Evolutionary conservation across 139 green algal species (phyloP), one percentile per base, ranked within the genome.

Genomic region (Picochlorum sp.): DNA sequence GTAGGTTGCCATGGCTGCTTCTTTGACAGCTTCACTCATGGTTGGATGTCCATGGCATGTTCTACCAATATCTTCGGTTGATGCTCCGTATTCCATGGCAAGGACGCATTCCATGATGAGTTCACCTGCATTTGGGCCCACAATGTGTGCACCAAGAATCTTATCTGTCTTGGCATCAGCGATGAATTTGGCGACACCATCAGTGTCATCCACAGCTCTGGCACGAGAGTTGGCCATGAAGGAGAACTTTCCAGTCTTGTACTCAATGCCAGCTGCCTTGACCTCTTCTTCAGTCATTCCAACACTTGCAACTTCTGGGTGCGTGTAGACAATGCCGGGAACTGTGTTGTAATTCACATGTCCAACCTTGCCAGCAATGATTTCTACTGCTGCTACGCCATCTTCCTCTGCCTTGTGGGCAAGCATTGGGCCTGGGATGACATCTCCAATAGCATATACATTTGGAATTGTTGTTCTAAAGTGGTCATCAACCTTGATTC

Each of bases 371-470:
- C 92, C 92, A 16, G 77, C 88, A 14, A 99, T 83, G 44, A 90
- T 86, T 80, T 99, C 94, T 21, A 95, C 92, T 23, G 80, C 84
- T 3, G 92, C 90, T 15, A 99, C 82, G n/a, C 94, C 94, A 50
- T 99, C 94, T 78, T 99, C 94, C 81, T 99, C 94, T 4, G 94
- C 94, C 80, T 99, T 99, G 77, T 99, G 94, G 2, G 94, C 94
- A 26, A 99, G 84, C 94, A 99, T 99, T 57, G 94, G 94, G 0
- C 85, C 90, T 1, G 71, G 81, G 30, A 98, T 90, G 37, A 88
- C 77, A 64, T 97, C 92, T 2, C 92, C 92, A 66, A 98, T 97
- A 65, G 92, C 92, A 66, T 91, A 95, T 3, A 98, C 67, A 59
- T 49, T 69, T 21, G 57, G 31, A 9, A 69, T 57, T 18, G 30